A percentile compares a stretch with the other conserved stretches of the same genome.
These are phyloP conservation scores for Metschnikowia kofuensis DNA, from an alignment of 805 yeast species.

Conservation along the genomic window DNA sequence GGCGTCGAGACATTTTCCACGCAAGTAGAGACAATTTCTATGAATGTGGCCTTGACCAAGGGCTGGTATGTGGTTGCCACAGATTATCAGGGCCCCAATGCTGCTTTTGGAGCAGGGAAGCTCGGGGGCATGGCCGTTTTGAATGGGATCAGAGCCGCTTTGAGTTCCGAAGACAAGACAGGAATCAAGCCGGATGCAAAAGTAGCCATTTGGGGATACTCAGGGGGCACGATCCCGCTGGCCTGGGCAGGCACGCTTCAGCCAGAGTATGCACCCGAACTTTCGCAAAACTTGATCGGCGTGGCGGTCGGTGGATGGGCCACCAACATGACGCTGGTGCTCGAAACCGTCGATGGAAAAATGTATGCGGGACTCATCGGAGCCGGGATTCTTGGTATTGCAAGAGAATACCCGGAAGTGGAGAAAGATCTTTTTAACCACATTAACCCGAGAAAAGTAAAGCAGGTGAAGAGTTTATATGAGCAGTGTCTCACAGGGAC, in stretches of 20 bases:
- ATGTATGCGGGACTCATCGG: constrained; percentile 29
- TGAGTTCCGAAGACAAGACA: constrained; percentile 17
- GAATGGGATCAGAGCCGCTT: constrained; percentile 29
- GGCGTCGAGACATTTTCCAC: constrained; percentile 9
- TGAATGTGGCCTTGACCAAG: constrained; percentile 15
- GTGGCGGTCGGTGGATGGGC: constrained; percentile 37
- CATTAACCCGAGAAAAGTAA: background rate
- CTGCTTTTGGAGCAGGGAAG: constrained; percentile 31
- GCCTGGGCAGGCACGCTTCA: constrained; percentile 38
- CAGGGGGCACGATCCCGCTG: constrained; percentile 39
- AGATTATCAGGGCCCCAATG: constrained; percentile 34
- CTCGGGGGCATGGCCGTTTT: constrained; percentile 30
- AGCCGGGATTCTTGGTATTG: constrained; percentile 28
- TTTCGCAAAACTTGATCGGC: constrained; percentile 23
- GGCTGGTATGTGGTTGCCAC: constrained; percentile 36
- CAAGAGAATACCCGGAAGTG: constrained; percentile 23
- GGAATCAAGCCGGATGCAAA: constrained; percentile 21
- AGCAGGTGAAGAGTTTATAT: background rate
- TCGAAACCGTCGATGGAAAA: constrained; percentile 23
- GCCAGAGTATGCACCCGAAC: constrained; percentile 36
- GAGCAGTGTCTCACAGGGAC: background rate
- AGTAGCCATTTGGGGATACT: constrained; percentile 32
- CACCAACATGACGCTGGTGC: constrained; percentile 29
- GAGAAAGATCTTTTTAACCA: background rate
- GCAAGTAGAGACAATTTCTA: constrained; percentile 16